Evolutionary conservation across 768 basidiomycete species (phyloP).

Genomic region (Galerina marginata): DNA sequence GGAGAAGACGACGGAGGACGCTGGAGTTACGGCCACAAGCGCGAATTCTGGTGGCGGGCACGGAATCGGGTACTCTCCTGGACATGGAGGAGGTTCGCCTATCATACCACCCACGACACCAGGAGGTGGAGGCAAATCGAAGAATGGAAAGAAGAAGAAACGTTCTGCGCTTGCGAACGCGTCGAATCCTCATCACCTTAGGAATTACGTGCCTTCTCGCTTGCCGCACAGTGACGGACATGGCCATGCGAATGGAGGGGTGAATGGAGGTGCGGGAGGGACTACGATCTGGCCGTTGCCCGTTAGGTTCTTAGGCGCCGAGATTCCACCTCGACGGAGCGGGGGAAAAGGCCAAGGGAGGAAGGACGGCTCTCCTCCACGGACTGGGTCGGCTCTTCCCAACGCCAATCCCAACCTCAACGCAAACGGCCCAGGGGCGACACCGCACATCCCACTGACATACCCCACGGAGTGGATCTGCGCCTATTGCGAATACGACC

Average conservation of each 20-base stretch:
- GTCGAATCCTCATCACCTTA: conserved; percentile 92
- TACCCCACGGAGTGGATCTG: conserved; percentile 89
- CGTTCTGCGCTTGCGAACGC: conserved; percentile 89
- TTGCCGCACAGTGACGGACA: conserved; percentile 51
- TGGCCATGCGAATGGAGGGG: conserved; percentile 18
- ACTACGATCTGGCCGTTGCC: conserved; percentile 66
- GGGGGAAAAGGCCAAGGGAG: conserved; percentile 16
- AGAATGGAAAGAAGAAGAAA: conserved; percentile 87
- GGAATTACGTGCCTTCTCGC: conserved; percentile 91
- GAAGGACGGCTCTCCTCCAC: conserved; percentile 12
- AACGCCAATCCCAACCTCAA: neutral
- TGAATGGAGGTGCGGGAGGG: conserved; percentile 35
- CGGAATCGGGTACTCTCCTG: neutral
- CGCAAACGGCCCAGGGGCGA: conserved; percentile 13
- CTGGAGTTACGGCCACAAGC: neutral
- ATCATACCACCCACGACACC: conserved; percentile 1
- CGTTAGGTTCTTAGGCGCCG: conserved; percentile 69
- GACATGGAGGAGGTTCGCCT: neutral
- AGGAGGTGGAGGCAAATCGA: conserved; percentile 32
- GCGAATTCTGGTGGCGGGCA: conserved; percentile 1
- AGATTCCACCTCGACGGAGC: conserved; percentile 55
- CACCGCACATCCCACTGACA: conserved; percentile 38
- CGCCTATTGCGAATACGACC: conserved; percentile 88
- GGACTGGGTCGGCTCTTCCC: neutral
- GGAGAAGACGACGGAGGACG: neutral